Base-by-base conservation (phyloP, 2,329 filamentous ascomycete species). In the Ascosphaera apis region DNA sequence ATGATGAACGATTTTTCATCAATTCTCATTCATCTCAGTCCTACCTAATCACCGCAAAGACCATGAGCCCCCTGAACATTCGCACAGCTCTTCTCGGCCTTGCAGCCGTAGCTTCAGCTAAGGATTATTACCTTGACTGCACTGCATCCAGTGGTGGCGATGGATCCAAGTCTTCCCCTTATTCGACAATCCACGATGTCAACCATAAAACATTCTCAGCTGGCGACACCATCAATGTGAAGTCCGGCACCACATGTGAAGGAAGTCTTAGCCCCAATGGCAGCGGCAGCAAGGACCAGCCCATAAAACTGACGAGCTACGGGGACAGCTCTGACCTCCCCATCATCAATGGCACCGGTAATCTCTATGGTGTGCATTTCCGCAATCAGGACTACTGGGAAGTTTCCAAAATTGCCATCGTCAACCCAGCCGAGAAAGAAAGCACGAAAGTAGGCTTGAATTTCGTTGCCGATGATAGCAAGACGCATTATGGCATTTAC, bases 341-440 rank as follows among this genome's bases (percentile, higher is more conserved):
- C 7, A 36, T 45, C 31, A 45, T 47, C 36, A 43, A 47, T 31
- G 45, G 42, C 19, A 39, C 33, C n/a, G 44, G 45, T 1, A 40
- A 41, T 0, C 17, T 39, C 1, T 41, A 44, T 2, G 44, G 43
- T 11, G 38, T 47, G 5, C 36, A 39, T 5, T 32, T 47, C 28
- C 44, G 37, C 6, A 46, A 47, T 36, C 45, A 46, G 17, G 43
- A 47, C 11, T 37, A 45, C 36, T 47, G 45, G 45, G 25, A 38
- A 16, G 44, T 47, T 11, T 43, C 43, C 15, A 42, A 44, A 13
- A 40, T 45, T 31, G 38, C 37, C 9, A 34, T 45, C 16, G 39
- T 41, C 18, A 47, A 47, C 31, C 41, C 44, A 8, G 44, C 44
- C 1, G 9, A 33, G 1, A 9, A 13, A 1, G 37, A 45, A 4